Conservation (phyloP, 805 yeast species). For the Metschnikowia kofuensis region DNA sequence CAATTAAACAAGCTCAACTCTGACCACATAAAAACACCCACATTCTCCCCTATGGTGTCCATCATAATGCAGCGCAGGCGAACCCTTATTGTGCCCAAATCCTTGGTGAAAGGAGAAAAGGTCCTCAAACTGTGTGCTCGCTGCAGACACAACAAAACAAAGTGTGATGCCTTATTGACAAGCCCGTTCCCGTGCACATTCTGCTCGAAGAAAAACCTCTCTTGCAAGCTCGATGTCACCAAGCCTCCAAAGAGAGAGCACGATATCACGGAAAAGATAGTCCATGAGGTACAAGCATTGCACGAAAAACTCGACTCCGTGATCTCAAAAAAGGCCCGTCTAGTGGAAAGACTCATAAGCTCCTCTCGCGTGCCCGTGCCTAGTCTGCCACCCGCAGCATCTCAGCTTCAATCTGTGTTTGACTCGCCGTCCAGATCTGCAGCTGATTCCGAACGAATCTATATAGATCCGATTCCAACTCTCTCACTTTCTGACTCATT, state of each 20-base stretch:
- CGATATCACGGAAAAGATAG: constrained; percentile 13
- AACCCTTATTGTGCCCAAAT: constrained; percentile 10
- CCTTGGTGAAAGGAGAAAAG: constrained; percentile 16
- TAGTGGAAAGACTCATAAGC: constrained; percentile 8
- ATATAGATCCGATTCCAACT: constrained; percentile 18
- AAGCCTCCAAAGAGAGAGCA: constrained; percentile 14
- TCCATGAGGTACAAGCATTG: constrained; percentile 14
- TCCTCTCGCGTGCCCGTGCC: background rate
- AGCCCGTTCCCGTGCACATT: constrained; percentile 57
- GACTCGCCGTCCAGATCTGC: constrained; percentile 1
- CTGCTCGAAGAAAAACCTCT: constrained; percentile 49
- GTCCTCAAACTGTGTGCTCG: constrained; percentile 54
- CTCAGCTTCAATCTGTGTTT: constrained; percentile 7
- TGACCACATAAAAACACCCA: too few species aligned
- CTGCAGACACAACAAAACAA: constrained; percentile 65
- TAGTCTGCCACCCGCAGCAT: constrained; percentile 4
- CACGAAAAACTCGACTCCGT: constrained; percentile 14
- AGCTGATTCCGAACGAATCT: constrained; percentile 4
- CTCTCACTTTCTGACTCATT: constrained; percentile 13
- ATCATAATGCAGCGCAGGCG: constrained; percentile 18
- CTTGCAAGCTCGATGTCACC: constrained; percentile 55
- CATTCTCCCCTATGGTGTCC: constrained; percentile 11
- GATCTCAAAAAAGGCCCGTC: constrained; percentile 11
- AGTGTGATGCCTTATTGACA: constrained; percentile 54
- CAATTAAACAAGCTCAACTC: too few species aligned